These are phyloP conservation scores for Pleurotus sapidus DNA, from an alignment of 768 basidiomycete genomes.

Conservation along the genomic window DNA sequence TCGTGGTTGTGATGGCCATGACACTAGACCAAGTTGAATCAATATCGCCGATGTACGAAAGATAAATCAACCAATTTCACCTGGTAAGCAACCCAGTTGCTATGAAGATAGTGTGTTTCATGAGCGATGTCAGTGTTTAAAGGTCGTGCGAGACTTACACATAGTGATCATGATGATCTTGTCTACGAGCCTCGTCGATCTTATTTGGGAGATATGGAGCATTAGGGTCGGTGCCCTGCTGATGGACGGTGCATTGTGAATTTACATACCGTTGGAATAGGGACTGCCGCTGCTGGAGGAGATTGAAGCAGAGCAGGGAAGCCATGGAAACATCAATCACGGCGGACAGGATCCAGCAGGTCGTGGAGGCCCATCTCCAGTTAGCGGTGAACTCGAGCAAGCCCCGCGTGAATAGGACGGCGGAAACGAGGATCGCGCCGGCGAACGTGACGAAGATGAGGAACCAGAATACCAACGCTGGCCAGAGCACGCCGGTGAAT, in stretches of 20 bases:
- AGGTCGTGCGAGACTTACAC: neutral
- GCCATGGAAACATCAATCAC: constrained; percentile 30
- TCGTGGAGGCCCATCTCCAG: constrained; percentile 28
- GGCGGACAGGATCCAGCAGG: constrained; percentile 24
- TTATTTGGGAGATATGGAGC: neutral
- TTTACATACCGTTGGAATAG: constrained; percentile 7
- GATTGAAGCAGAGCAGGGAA: constrained; percentile 28
- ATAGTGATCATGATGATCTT: constrained; percentile 6
- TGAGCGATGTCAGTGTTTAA: too few relatives aligned
- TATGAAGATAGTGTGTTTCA: neutral
- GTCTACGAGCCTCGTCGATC: constrained; percentile 1
- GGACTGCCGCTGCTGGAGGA: constrained; percentile 20
- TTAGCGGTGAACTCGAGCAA: constrained; percentile 16
- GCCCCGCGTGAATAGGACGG: constrained; percentile 16
- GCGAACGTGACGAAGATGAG: constrained; percentile 23
- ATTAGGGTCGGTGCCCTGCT: too few relatives aligned
- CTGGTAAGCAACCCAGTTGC: constrained; percentile 1
- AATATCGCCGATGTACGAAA: neutral
- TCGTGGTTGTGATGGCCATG: constrained; percentile 5
- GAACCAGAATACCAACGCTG: constrained; percentile 23
- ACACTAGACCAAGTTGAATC: neutral
- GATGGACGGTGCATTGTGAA: neutral
- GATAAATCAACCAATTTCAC: neutral
- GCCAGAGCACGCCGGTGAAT: constrained; percentile 22
- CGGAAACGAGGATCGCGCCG: constrained; percentile 24